Base-by-base conservation (phyloP, 2,329 filamentous ascomycete species). In the Dothiorella sarmentorum region DNA sequence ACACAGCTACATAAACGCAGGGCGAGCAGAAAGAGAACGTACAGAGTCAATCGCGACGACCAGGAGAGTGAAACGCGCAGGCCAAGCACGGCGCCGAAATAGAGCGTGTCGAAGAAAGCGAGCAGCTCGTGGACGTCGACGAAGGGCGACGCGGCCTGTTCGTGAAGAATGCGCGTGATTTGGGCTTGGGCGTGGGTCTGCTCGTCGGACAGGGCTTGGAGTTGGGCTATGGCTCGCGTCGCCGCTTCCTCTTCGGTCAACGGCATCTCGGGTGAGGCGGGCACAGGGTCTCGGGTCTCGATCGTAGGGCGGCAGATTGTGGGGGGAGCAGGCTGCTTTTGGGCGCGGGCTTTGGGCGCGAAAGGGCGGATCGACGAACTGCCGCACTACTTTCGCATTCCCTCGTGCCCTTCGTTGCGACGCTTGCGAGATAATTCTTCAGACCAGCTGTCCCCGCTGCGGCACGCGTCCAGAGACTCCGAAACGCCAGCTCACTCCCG, bases 31-130 rank as follows among this genome's bases (percentile, higher is more conserved):
- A 1, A 58, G 58, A 55, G 43, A 15, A 37, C 70, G 64, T 69
- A 73, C 66, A 77, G 69, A n/a, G 75, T 78, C 61, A 78, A 65
- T 47, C 75, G 69, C 27, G 69, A 61, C 22, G 75, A 77, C 76
- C 76, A 78, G 4, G 72, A 66, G 20, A 78, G 67, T 53, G 77
- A 69, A n/a, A 77, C 75, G 31, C 69, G 68, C 7, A 72, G 66
- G 7, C 71, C 53, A 2, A 78, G 68, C 11, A 76, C 67, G 18
- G 64, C 63, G 42, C 73, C 69, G 64, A 78, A 78, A 68, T 78
- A 78, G 42, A 78, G 65, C 22, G 69, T 65, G 61, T 76, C 69
- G 63, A 75, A 78, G 55, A 72, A 66, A 13, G 60, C 63, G 59
- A 77, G 76, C 5, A 77, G 70, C 57, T 71, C 65, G 44, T 75